phyloP scores from a whole-genome alignment of 176 grass and related monocot species.

The Triticum turgidum region DNA sequence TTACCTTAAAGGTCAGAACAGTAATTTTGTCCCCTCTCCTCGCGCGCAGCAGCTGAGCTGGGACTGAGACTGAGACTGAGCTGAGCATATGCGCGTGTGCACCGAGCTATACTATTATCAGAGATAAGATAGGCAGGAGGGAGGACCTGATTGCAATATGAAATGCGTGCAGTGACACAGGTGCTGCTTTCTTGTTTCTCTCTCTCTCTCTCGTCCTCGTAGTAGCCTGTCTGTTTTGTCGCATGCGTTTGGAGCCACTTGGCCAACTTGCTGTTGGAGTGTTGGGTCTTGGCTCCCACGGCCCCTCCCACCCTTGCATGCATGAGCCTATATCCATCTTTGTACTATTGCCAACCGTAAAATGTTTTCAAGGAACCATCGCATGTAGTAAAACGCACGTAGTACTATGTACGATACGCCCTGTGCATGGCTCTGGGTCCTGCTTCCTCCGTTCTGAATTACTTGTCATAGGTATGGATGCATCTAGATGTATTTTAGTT shows the following conservation, averaged over 20 bases:
- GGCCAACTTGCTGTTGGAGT: background rate
- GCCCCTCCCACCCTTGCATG: no score
- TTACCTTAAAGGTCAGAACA: no score
- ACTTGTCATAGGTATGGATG: no score
- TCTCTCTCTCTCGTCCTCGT: background rate
- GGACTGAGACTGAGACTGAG: background rate
- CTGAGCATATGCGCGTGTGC: constrained; percentile 22
- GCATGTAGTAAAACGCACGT: no score
- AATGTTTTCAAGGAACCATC: background rate
- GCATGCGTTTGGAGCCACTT: background rate
- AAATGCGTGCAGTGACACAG: background rate
- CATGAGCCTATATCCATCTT: background rate
- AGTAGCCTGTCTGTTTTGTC: background rate
- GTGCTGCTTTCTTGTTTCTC: background rate
- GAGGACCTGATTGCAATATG: background rate
- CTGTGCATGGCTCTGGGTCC: no score
- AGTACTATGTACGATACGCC: no score
- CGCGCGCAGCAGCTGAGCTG: background rate
- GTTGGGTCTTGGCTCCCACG: no score
- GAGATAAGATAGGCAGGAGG: no score
- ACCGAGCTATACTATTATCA: no score
- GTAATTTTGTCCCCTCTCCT: background rate
- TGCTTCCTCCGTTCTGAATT: no score
- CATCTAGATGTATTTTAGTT: no score
- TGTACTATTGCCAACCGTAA: background rate